Evolutionary conservation across 306 rosid species (phyloP).

Genomic region (Ochetophila trinervis): DNA sequence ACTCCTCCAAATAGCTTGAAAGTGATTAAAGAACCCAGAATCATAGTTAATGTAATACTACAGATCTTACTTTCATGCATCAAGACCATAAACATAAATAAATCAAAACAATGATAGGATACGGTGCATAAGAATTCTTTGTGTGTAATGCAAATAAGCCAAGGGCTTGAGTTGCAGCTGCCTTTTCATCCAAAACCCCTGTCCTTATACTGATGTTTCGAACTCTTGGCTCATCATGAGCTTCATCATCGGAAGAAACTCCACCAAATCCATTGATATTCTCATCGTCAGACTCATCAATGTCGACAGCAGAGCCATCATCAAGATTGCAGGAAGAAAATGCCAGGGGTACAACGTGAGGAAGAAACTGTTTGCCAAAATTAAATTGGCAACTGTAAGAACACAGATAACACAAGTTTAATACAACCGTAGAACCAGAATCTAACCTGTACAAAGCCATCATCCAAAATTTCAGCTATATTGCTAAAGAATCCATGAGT

Average conservation of each 20-base stretch:
- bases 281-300: conserved; percentile 85
- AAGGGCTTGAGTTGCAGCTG: conserved; percentile 99
- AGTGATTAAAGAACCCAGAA: conserved; percentile 42
- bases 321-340: conserved; percentile 96
- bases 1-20: conserved; percentile 91
- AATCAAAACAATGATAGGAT: conserved; percentile 42
- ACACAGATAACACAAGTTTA: conserved; percentile 22
- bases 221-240: conserved; percentile 95
- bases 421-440: conserved; percentile 21
- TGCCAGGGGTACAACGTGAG: conserved; percentile 90
- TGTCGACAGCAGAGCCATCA: conserved; percentile 93
- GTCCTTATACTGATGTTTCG: conserved; percentile 92
- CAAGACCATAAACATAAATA: background rate
- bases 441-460: conserved; percentile 71
- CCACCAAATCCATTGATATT: conserved; percentile 85
- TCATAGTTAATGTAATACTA: conserved; percentile 8
- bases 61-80: background rate
- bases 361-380: conserved; percentile 77
- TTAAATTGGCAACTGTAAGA: conserved; percentile 9
- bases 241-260: conserved; percentile 98
- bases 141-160: conserved; percentile 94
- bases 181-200: conserved; percentile 98
- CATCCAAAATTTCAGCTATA: conserved; percentile 87
- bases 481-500: conserved; percentile 98
- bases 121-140: conserved; percentile 79